Base-by-base conservation (phyloP, 257 asterid genomes). In the Solanum virginianum region DNA sequence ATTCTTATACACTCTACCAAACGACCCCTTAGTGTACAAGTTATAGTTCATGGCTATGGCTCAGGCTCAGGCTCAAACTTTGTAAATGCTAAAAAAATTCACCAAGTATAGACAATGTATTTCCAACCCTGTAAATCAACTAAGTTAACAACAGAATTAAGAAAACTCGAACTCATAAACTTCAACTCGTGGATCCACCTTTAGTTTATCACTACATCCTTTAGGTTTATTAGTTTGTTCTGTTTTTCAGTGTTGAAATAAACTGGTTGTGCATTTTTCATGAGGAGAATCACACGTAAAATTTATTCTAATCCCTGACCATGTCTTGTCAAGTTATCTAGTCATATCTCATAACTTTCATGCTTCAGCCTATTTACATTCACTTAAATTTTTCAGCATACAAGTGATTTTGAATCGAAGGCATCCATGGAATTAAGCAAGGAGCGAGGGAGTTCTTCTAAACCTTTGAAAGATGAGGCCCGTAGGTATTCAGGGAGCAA, bases 381-480 rank as follows among this genome's bases (percentile, higher is more conserved):
- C 82, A 15, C 63, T 80, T 49, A 20, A 62, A 84, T 60, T 63
- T 69, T 80, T 49, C 94, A 93, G 99, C 94, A 90, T 60, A 82
- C 83, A 84, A 84, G 75, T 85, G 86, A 72, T 41, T 87, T 92
- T 60, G 95, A 94, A 87, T 89, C 89, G 93, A 93, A 91, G 89
- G 77, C 15, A 65, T 39, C 88, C 26, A 74, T 93, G 5, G 91
- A 92, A 49, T 84, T 66, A 43, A 85, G 83, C 87, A 89, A 89
- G 88, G 95, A 89, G 43, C 89, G 80, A 87, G 97, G 97, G 88
- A 95, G 95, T 82, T 91, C 98, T 70, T 97, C 98, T 43, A 92
- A 87, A 89, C 89, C 91, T 41, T 60, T 80, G 55, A 96, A 93
- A 89, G 92, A 87, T 4, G 93, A 92, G 69, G 80, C 79, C 39